Conservation (phyloP, 202 grass and related monocot species). For the Tripidium arundinaceum region DNA sequence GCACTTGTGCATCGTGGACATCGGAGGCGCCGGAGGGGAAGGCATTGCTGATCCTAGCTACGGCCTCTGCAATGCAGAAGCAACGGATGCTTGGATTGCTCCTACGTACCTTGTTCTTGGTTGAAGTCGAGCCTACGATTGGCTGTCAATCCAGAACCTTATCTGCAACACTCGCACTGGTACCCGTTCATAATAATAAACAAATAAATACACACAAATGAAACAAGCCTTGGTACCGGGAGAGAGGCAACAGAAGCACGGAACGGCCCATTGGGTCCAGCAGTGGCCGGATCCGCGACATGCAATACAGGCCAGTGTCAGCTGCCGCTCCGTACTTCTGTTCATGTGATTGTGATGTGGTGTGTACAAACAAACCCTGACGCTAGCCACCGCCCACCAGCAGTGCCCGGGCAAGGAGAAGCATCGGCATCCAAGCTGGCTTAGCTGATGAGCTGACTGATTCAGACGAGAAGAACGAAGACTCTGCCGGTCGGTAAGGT, state of each 20-base stretch:
- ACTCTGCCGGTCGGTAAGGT: no score
- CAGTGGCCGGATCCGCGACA: neutral
- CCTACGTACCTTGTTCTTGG: neutral
- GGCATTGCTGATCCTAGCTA: slow-evolving; percentile 9
- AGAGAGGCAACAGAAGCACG: neutral
- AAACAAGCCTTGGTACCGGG: no score
- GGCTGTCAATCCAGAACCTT: neutral
- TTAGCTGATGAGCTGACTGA: no score
- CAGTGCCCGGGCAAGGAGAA: no score
- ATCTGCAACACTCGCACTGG: neutral
- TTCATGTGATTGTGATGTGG: neutral
- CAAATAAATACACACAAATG: no score
- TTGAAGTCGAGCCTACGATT: neutral
- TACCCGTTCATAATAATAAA: no score
- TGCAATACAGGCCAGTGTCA: neutral
- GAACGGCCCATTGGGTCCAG: neutral
- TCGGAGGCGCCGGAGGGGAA: neutral
- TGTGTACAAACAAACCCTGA: no score
- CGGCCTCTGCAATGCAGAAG: neutral
- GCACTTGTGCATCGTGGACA: slow-evolving; percentile 38
- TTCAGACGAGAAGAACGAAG: no score
- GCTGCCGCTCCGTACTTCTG: neutral
- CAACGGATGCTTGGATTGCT: neutral
- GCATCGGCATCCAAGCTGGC: no score
- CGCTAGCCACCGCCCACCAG: no score